Percentiles rank a stretch among this genome's conserved stretches.
phyloP scores from a whole-genome alignment of 139 green algal species.

The Coelastrella sp. region DNA sequence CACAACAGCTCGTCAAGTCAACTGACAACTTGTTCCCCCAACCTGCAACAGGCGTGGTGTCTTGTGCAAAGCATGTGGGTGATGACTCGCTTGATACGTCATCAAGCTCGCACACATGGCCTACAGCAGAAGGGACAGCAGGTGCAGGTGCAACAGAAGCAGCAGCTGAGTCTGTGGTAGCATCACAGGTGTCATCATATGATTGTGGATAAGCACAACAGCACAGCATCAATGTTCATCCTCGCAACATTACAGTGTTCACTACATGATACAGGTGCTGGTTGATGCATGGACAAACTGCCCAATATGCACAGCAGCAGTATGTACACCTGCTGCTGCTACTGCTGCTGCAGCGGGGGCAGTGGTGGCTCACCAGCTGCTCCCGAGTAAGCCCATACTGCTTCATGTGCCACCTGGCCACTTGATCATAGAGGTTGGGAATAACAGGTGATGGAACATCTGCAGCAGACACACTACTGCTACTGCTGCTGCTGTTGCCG shows the following conservation, averaged over 20 bases:
- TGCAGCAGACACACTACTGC: not conserved
- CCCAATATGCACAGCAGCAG: no score
- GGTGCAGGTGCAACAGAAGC: not conserved
- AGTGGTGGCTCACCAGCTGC: conserved; percentile 42
- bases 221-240: no score
- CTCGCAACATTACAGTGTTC: no score
- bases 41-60: conserved; percentile 30
- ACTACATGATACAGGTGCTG: no score
- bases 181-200: no score
- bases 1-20: no score
- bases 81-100: conserved; percentile 41
- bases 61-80: conserved; percentile 30
- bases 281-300: no score
- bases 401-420: conserved; percentile 50
- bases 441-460: conserved; percentile 25
- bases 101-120: conserved; percentile 47
- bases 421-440: conserved; percentile 44
- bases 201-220: no score
- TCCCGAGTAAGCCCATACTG: conserved; percentile 38
- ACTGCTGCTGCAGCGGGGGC: not conserved
- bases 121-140: not conserved
- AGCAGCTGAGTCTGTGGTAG: not conserved
- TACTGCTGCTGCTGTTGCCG: conserved; percentile 14
- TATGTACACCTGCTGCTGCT: no score
- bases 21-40: no score